Conservation (phyloP, 192 early-diverging fungal species). For the Linnemannia elongata region DNA sequence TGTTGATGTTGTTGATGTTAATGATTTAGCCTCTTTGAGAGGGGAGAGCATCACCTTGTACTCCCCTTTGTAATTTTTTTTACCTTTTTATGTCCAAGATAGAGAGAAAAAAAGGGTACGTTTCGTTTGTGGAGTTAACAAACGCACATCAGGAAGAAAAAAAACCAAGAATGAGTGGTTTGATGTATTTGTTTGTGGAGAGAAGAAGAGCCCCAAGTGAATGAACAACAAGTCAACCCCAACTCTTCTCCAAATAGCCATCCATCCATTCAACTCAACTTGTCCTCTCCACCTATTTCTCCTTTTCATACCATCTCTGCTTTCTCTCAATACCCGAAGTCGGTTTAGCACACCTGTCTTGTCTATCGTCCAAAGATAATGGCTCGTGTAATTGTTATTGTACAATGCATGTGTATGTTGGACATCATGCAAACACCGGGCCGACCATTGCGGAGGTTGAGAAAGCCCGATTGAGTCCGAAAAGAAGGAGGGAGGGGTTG, state of each 20-base stretch:
- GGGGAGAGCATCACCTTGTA: too few species aligned
- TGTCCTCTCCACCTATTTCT: neutral
- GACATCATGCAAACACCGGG: neutral
- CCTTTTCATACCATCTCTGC: neutral
- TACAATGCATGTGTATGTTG: neutral
- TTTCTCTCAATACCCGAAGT: neutral
- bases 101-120: too few species aligned
- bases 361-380: too few species aligned
- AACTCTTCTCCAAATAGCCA: neutral
- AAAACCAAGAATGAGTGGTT: neutral
- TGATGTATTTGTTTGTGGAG: neutral
- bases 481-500: neutral
- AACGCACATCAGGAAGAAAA: too few species aligned
- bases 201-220: neutral
- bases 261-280: too few species aligned
- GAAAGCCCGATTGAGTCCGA: neutral
- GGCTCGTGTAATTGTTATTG: too few species aligned
- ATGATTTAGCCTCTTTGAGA: too few species aligned
- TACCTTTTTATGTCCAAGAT: too few species aligned
- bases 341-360: neutral
- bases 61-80: too few species aligned
- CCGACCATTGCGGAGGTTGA: neutral
- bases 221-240: neutral
- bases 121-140: too few species aligned
- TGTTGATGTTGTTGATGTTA: too few species aligned